These are phyloP conservation scores for Orbilia javanica DNA, from an alignment of 2,329 filamentous ascomycete species.

Conservation along the genomic window DNA sequence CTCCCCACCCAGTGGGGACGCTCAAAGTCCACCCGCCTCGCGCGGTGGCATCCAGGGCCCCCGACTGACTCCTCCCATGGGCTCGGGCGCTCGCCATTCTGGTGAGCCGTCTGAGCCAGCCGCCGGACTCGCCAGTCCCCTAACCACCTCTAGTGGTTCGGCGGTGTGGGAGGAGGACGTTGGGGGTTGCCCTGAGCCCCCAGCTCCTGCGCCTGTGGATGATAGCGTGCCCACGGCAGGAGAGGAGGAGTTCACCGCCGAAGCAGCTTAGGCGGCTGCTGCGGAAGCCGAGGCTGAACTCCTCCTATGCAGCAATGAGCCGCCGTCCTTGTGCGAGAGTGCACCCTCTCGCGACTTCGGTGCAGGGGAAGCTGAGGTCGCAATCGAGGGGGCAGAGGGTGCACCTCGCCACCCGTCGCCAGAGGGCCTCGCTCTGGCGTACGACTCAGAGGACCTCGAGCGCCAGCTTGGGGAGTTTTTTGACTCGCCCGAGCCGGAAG, in stretches of 20 bases:
- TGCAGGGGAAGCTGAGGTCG: constrained; percentile 12
- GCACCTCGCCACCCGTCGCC: constrained; percentile 2
- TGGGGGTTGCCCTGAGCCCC: background rate
- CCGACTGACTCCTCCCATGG: background rate
- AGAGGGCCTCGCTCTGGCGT: background rate
- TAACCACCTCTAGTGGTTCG: constrained; percentile 1
- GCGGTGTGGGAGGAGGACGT: background rate
- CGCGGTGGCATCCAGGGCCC: background rate
- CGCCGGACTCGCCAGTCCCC: background rate
- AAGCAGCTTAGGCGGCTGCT: constrained; percentile 16
- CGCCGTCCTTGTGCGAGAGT: constrained; percentile 10
- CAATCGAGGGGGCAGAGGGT: background rate
- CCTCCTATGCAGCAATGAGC: background rate
- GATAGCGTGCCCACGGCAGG: constrained; percentile 7
- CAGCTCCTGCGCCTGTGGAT: constrained; percentile 13
- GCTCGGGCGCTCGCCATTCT: background rate
- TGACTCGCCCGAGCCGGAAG: background rate
- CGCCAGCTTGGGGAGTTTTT: background rate
- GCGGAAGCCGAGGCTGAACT: constrained; percentile 2
- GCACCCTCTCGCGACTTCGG: background rate
- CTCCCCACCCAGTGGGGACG: constrained; percentile 2
- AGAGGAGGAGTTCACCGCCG: background rate
- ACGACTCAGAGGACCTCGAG: background rate
- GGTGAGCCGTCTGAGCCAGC: background rate
- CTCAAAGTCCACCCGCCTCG: background rate